Evolutionary conservation across 306 rosid genomes (phyloP).

Genomic region (Trifolium subterraneum): DNA sequence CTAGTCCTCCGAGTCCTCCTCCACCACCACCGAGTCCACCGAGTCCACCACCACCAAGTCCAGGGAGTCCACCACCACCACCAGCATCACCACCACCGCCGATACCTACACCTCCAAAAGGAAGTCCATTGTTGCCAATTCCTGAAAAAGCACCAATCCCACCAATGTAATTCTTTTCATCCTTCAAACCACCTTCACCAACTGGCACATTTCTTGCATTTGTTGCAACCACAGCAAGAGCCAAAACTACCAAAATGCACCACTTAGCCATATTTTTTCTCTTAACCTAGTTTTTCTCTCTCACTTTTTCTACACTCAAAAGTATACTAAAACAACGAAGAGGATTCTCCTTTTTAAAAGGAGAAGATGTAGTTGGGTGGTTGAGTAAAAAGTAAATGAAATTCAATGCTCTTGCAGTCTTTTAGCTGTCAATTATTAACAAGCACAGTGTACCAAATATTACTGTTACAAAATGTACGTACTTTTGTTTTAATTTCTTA

Average conservation of each 20-base stretch:
- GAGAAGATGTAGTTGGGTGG: constrained; percentile 42
- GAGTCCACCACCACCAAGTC: constrained; percentile 43
- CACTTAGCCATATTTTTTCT: constrained; percentile 53
- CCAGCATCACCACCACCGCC: constrained; percentile 50
- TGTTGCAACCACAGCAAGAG: constrained; percentile 52
- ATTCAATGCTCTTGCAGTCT: constrained; percentile 50
- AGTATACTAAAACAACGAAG: not conserved
- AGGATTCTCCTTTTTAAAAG: constrained; percentile 44
- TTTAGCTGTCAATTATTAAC: not conserved
- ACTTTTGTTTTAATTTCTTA: no score
- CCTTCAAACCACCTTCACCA: constrained; percentile 51
- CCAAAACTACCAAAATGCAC: constrained; percentile 44
- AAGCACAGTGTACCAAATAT: constrained; percentile 5
- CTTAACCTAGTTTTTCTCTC: not conserved
- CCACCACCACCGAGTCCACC: constrained; percentile 32
- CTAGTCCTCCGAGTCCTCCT: constrained; percentile 40
- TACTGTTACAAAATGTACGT: not conserved
- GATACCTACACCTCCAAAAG: constrained; percentile 63
- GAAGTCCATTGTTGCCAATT: constrained; percentile 61
- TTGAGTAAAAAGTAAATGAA: constrained; percentile 61
- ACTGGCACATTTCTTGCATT: constrained; percentile 56
- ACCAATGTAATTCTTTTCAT: constrained; percentile 70
- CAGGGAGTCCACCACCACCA: constrained; percentile 40
- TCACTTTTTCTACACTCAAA: constrained; percentile 8
- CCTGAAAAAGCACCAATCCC: constrained; percentile 63